phyloP scores from a whole-genome alignment of 106 monocot genomes.

The Phalaenopsis aphrodite region DNA sequence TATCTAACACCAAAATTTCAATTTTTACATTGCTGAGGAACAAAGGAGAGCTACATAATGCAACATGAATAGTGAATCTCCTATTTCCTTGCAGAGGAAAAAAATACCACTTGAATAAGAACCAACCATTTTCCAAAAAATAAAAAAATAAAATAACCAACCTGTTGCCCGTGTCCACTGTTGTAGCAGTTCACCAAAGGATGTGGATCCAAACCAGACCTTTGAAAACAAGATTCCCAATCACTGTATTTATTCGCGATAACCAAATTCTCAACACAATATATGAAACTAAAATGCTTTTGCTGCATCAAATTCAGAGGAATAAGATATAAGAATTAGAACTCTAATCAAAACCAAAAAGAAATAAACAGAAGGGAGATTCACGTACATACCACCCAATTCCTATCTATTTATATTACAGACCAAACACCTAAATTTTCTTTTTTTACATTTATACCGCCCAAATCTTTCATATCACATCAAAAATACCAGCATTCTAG shows the following conservation, averaged over 20 bases:
- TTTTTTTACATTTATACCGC: no score
- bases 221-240: slow-evolving; percentile 79
- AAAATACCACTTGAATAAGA: not conserved
- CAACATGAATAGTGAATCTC: not conserved
- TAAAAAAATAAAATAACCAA: not conserved
- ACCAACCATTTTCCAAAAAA: no score
- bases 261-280: slow-evolving; percentile 69
- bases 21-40: not conserved
- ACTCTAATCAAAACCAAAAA: not conserved
- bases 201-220: slow-evolving; percentile 40
- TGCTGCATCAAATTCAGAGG: slow-evolving; percentile 41
- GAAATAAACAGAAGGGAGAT: not conserved
- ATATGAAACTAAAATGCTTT: slow-evolving; percentile 67
- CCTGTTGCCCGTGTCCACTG: slow-evolving; percentile 57
- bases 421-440: no score
- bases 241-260: slow-evolving; percentile 30
- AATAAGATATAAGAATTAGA: not conserved
- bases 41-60: not conserved
- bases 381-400: no score
- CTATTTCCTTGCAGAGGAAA: not conserved
- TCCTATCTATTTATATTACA: no score
- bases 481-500: no score
- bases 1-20: not conserved
- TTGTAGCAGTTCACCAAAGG: slow-evolving; percentile 57
- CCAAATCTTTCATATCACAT: no score